Evolutionary conservation across 1,284 basidiomycete species (phyloP).

Genomic region (Papiliotrema laurentii): DNA sequence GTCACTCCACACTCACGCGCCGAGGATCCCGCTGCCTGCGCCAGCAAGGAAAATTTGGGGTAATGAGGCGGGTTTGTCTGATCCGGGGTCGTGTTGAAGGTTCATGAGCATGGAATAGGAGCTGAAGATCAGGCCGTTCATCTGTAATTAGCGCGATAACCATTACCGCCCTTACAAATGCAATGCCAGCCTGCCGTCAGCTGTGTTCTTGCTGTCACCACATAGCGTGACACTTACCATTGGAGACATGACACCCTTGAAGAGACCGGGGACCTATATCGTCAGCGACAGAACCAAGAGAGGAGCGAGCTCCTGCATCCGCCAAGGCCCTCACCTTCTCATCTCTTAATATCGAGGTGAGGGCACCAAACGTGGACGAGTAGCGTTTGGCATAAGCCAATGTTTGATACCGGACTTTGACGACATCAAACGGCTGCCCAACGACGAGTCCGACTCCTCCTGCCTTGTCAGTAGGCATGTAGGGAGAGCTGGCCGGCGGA

Average conservation of each 20-base stretch:
- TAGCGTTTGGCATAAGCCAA: constrained; percentile 41
- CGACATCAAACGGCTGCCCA: constrained; percentile 48
- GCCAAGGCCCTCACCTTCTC: constrained; percentile 19
- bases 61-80: constrained; percentile 31
- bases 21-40: constrained; percentile 67
- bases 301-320: not conserved
- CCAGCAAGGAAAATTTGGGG: constrained; percentile 69
- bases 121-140: constrained; percentile 48
- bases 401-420: constrained; percentile 48
- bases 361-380: constrained; percentile 35
- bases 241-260: constrained; percentile 47
- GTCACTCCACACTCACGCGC: constrained; percentile 56
- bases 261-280: constrained; percentile 31
- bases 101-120: constrained; percentile 47
- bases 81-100: constrained; percentile 18
- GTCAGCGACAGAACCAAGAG: not conserved
- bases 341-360: constrained; percentile 42
- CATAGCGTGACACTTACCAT: constrained; percentile 33
- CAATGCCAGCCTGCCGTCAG: constrained; percentile 36
- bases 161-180: constrained; percentile 28
- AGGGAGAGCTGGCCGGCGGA: not conserved
- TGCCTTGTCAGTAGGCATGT: constrained; percentile 6
- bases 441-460: constrained; percentile 47
- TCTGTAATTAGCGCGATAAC: constrained; percentile 17
- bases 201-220: not conserved